Percentiles rank a stretch among this genome's conserved stretches.
These are phyloP conservation scores for Podospora conica DNA, from an alignment of 495 filamentous ascomycete species.

Conservation along the genomic window DNA sequence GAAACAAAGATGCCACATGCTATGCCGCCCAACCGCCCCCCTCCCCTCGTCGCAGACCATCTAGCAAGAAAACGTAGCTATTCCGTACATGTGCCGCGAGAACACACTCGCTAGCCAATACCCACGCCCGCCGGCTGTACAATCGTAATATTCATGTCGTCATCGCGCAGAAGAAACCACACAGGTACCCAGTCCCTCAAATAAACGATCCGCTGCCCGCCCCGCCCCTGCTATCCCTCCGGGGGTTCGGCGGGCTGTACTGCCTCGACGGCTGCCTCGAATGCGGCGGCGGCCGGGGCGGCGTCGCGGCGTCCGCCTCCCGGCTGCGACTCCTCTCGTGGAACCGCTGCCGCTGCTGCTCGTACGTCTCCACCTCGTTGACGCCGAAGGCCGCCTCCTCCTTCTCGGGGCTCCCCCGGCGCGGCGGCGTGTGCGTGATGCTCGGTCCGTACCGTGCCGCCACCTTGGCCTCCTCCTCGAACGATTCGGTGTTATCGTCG, in stretches of 20 bases:
- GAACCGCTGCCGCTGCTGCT: slow-evolving; percentile 6
- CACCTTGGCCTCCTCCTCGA: slow-evolving; percentile 31
- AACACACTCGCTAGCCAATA: not conserved
- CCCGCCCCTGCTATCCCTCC: not conserved
- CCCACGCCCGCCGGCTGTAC: not conserved
- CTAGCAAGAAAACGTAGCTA: not conserved
- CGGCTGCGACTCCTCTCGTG: slow-evolving; percentile 7
- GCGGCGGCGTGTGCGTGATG: slow-evolving; percentile 31
- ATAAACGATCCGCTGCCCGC: not conserved
- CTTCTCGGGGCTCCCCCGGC: slow-evolving; percentile 10
- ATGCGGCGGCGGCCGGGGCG: slow-evolving; percentile 1
- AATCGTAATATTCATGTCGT: not conserved
- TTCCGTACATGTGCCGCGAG: not conserved
- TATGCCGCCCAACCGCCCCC: not conserved
- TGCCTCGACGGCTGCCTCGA: not conserved
- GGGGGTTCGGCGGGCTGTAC: not conserved
- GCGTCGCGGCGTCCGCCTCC: not conserved
- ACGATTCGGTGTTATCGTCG: slow-evolving; percentile 26
- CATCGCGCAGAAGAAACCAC: not conserved
- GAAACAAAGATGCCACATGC: not conserved
- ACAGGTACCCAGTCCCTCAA: too few species aligned
- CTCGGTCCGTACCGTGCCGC: slow-evolving; percentile 36
- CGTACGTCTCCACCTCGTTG: not conserved
- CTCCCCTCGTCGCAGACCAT: not conserved
- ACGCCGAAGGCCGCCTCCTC: not conserved